Evolutionary conservation across 2,329 filamentous ascomycete species (phyloP).

Genomic region (Arthrobotrys sphaeroides): DNA sequence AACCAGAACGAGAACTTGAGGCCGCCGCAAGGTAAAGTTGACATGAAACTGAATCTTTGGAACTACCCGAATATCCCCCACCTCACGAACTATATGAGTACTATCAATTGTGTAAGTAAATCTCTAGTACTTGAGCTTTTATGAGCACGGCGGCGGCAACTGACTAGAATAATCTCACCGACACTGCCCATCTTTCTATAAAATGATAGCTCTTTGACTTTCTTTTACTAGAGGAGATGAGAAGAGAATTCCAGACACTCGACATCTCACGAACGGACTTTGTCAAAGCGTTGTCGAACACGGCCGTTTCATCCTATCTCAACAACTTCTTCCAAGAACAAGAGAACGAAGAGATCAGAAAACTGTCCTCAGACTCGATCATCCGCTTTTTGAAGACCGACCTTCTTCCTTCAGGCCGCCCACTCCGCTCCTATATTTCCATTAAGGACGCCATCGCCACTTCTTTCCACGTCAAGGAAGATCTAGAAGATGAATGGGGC

Average conservation of each 20-base stretch:
- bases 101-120: neutral
- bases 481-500: neutral
- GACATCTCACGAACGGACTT: neutral
- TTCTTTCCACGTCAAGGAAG: neutral
- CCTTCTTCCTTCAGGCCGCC: neutral
- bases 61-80: neutral
- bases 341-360: neutral
- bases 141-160: neutral
- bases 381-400: neutral
- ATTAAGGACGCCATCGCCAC: neutral
- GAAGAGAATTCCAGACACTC: neutral
- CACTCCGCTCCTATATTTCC: neutral
- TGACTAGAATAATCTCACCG: no score
- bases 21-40: neutral
- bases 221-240: neutral
- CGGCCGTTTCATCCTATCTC: neutral
- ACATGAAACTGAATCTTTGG: neutral
- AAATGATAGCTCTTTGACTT: slow-evolving; percentile 11
- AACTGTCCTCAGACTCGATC: neutral
- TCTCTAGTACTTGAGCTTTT: neutral
- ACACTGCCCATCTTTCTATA: no score
- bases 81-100: neutral
- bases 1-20: neutral
- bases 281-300: neutral
- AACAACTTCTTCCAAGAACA: neutral